Conservation (phyloP, 768 basidiomycete genomes). For the Trametes cingulata region DNA sequence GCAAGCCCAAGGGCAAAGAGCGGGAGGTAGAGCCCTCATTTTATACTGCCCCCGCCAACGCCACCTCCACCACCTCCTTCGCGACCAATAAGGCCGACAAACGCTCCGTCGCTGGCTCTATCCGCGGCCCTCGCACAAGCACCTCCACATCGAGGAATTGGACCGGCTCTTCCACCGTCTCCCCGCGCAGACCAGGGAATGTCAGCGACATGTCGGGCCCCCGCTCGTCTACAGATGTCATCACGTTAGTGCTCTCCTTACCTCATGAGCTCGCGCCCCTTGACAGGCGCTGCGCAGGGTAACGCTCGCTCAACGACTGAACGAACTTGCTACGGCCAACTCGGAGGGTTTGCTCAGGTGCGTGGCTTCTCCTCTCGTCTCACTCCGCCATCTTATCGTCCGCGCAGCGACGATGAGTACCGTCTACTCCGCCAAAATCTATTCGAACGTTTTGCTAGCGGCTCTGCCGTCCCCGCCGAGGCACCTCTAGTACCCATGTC, state of each 20-base stretch:
- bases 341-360: slow-evolving; percentile 68
- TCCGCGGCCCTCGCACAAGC: slow-evolving; percentile 16
- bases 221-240: slow-evolving; percentile 33
- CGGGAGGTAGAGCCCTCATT: slow-evolving; percentile 27
- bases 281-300: slow-evolving; percentile 44
- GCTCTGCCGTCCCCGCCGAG: slow-evolving; percentile 60
- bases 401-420: slow-evolving; percentile 78
- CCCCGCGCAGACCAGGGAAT: slow-evolving; percentile 15
- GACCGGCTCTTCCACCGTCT: slow-evolving; percentile 17
- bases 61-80: slow-evolving; percentile 19
- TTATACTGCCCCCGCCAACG: slow-evolving; percentile 20
- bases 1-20: slow-evolving; percentile 34
- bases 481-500: slow-evolving; percentile 59
- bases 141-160: slow-evolving; percentile 22
- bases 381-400: neutral
- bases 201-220: slow-evolving; percentile 19
- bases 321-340: slow-evolving; percentile 80
- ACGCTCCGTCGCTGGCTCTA: slow-evolving; percentile 23
- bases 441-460: slow-evolving; percentile 74
- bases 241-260: slow-evolving; percentile 33
- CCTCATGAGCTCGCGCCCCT: slow-evolving; percentile 21
- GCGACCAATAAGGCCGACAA: slow-evolving; percentile 24
- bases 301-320: slow-evolving; percentile 77
- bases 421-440: slow-evolving; percentile 80
- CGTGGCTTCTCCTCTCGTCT: slow-evolving; percentile 37